A percentile compares a stretch with the other conserved stretches of the same genome.
Conservation (phyloP, 2,329 filamentous ascomycete species). For the Knufia fluminis region DNA sequence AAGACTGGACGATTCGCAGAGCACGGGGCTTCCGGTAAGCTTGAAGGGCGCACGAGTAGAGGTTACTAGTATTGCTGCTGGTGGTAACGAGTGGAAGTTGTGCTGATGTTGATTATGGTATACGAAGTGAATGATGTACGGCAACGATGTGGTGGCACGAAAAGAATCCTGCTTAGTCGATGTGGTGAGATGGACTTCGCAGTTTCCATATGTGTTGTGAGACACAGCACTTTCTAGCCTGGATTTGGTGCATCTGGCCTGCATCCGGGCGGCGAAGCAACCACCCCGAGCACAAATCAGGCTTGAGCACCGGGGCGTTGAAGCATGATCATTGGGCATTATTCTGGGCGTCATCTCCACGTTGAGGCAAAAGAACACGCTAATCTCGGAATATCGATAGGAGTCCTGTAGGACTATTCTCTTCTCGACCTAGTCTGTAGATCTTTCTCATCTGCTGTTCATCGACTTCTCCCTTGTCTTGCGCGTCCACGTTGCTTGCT, state of each 20-base stretch:
- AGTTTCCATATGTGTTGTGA: conserved; percentile 6
- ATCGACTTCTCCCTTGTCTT: not conserved
- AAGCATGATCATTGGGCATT: not conserved
- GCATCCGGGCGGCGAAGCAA: conserved; percentile 8
- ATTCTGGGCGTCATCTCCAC: conserved; percentile 4
- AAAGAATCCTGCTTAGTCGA: not conserved
- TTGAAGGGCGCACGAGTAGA: not conserved
- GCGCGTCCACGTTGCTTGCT: too few relatives aligned
- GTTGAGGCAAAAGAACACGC: not conserved
- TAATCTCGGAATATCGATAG: conserved; percentile 10
- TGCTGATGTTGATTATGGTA: conserved; percentile 2
- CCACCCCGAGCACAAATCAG: conserved; percentile 4
- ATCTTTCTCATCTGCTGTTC: not conserved
- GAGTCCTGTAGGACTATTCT: not conserved
- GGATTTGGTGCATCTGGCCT: conserved; percentile 3
- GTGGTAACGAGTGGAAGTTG: conserved; percentile 1
- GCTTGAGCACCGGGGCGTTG: not conserved
- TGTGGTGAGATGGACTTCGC: conserved; percentile 2
- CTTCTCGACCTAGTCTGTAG: not conserved
- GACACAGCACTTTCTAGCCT: conserved; percentile 4
- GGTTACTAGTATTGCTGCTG: not conserved
- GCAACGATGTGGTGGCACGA: conserved; percentile 2
- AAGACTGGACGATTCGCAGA: not conserved
- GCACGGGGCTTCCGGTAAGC: not conserved
- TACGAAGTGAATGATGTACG: conserved; percentile 2